phyloP scores from a whole-genome alignment of 192 early-diverging fungal genomes.

The Globomyces pollinis-pini region DNA sequence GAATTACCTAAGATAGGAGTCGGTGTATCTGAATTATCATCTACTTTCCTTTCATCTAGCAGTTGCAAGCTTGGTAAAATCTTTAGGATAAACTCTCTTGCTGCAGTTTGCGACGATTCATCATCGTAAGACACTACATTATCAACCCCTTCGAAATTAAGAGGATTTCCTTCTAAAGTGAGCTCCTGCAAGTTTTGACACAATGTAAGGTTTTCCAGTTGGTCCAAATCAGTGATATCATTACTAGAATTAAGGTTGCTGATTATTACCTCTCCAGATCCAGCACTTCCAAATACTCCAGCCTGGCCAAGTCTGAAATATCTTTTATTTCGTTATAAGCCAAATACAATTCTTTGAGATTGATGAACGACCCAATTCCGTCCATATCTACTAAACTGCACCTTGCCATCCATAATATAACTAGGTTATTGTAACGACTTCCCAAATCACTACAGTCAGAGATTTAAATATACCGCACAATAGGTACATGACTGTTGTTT shows the following conservation, averaged over 20 bases:
- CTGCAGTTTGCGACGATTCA: background rate
- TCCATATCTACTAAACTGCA: constrained; percentile 31
- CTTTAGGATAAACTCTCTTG: background rate
- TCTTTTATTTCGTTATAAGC: constrained; percentile 38
- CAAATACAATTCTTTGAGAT: constrained; percentile 29
- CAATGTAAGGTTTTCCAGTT: constrained; percentile 36
- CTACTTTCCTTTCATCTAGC: background rate
- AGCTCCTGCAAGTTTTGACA: constrained; percentile 23
- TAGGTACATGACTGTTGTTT: constrained; percentile 34
- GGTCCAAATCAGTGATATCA: constrained; percentile 20
- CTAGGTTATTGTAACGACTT: constrained; percentile 30
- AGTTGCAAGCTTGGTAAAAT: too few relatives aligned
- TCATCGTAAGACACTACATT: too few relatives aligned
- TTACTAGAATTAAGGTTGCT: constrained; percentile 20
- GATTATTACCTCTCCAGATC: constrained; percentile 41
- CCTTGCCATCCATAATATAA: constrained; percentile 36
- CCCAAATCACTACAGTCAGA: constrained; percentile 38
- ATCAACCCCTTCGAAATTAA: constrained; percentile 3
- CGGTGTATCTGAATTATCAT: background rate
- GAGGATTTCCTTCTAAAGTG: constrained; percentile 30
- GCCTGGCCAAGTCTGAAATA: constrained; percentile 25
- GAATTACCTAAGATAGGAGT: background rate
- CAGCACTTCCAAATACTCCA: constrained; percentile 32
- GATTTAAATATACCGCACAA: constrained; percentile 23
- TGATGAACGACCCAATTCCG: constrained; percentile 24